A percentile compares a stretch with the other conserved stretches of the same genome.
phyloP scores from a whole-genome alignment of 352 stramenopile species.

The Blastocystis sp. region DNA sequence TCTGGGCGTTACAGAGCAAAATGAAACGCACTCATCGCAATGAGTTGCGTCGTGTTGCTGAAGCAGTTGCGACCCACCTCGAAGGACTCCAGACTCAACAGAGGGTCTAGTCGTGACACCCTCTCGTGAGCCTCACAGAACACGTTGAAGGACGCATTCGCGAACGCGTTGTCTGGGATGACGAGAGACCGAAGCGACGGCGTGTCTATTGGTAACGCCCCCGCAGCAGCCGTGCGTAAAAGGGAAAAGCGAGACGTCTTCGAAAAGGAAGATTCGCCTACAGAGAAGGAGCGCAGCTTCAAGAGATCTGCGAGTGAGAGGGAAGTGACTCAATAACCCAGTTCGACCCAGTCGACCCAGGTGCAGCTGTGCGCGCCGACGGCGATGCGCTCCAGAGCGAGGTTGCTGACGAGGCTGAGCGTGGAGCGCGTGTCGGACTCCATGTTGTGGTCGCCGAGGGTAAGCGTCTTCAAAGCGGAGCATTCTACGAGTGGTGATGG shows the following conservation, averaged over 20 bases:
- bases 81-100: not conserved
- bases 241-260: not conserved
- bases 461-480: not conserved
- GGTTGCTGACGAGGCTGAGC: not conserved
- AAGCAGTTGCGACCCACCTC: not conserved
- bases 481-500: not conserved
- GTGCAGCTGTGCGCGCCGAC: not conserved
- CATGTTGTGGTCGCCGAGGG: not conserved
- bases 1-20: not conserved
- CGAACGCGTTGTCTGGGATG: not conserved
- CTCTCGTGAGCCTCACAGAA: not conserved
- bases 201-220: too few relatives aligned
- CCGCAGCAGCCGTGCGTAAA: not conserved
- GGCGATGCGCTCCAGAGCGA: not conserved
- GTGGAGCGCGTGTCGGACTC: not conserved
- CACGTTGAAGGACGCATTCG: not conserved
- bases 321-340: not conserved
- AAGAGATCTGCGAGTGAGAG: not conserved
- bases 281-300: not conserved
- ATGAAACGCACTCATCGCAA: not conserved
- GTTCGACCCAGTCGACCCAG: not conserved
- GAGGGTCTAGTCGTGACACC: not conserved
- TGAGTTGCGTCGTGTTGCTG: not conserved
- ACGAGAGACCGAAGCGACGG: not conserved
- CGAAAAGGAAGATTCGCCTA: not conserved